A percentile compares a stretch with the other conserved stretches of the same genome.
Conservation (phyloP, 345 rosid genomes). For the Rubroshorea leprosula region DNA sequence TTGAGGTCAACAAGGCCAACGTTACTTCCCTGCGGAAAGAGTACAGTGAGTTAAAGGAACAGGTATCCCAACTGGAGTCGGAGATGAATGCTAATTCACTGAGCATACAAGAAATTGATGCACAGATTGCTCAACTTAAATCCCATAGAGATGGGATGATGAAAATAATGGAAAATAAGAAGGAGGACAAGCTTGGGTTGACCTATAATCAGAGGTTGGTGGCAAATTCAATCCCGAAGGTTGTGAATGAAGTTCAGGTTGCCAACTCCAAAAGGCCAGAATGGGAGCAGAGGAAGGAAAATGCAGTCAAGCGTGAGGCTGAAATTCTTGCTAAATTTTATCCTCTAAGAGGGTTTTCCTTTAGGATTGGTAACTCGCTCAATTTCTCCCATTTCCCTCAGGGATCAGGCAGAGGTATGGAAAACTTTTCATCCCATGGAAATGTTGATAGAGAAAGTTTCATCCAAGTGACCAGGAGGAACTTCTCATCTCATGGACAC, state of each 20-base stretch:
- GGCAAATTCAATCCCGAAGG: slow-evolving; percentile 42
- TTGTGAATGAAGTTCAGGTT: slow-evolving; percentile 49
- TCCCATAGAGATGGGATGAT: slow-evolving; percentile 35
- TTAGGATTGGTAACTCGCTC: background rate
- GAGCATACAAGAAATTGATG: slow-evolving; percentile 46
- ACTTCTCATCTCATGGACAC: too few relatives aligned
- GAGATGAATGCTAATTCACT: slow-evolving; percentile 39
- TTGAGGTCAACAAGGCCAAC: slow-evolving; percentile 48
- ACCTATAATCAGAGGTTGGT: slow-evolving; percentile 39
- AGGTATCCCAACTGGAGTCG: slow-evolving; percentile 36
- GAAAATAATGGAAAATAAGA: slow-evolving; percentile 27
- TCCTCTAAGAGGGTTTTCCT: slow-evolving; percentile 43
- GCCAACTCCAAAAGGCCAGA: slow-evolving; percentile 43
- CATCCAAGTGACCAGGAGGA: too few relatives aligned
- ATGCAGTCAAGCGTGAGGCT: slow-evolving; percentile 43
- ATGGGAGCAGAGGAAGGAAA: slow-evolving; percentile 48
- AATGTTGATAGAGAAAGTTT: too few relatives aligned
- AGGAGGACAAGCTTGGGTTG: slow-evolving; percentile 35
- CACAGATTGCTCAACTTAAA: slow-evolving; percentile 50
- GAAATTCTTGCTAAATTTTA: slow-evolving; percentile 52
- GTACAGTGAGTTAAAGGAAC: slow-evolving; percentile 50
- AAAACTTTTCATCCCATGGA: too few relatives aligned
- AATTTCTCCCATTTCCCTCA: too few relatives aligned
- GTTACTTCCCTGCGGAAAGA: slow-evolving; percentile 49
- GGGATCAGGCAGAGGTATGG: too few relatives aligned